phyloP scores from a whole-genome alignment of 495 filamentous ascomycete species.

The Neurospora sp. region DNA sequence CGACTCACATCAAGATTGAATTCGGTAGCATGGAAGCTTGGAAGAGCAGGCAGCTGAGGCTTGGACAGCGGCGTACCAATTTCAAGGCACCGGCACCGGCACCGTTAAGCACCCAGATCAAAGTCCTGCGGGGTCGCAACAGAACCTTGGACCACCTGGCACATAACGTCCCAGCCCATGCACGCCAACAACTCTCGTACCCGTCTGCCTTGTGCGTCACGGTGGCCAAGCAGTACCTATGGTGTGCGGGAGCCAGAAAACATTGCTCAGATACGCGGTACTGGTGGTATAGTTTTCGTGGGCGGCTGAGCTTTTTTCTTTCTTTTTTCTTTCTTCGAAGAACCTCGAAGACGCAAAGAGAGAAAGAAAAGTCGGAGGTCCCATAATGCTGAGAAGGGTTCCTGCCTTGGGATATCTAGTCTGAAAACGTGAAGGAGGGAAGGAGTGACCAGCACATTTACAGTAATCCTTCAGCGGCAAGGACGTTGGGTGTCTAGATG shows the following conservation, averaged over 20 bases:
- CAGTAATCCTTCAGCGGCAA: neutral
- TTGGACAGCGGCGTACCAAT: neutral
- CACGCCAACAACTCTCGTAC: neutral
- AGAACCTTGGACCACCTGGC: neutral
- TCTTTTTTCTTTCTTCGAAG: no score
- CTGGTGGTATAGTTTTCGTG: neutral
- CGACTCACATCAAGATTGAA: neutral
- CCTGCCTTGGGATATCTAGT: neutral
- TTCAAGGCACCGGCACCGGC: neutral
- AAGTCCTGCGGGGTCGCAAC: neutral
- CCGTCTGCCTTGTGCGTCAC: neutral
- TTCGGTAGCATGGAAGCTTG: neutral
- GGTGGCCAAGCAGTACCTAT: neutral
- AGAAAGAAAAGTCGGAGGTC: neutral
- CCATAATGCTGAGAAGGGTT: neutral
- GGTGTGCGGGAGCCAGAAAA: neutral
- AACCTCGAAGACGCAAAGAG: neutral
- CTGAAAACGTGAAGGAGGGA: neutral
- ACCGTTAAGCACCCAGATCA: neutral
- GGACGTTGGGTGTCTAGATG: neutral
- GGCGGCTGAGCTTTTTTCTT: neutral
- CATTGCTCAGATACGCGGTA: neutral
- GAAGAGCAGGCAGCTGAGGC: neutral
- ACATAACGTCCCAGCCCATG: neutral
- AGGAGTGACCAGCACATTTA: neutral